Percentiles rank a stretch among this genome's conserved stretches.
phyloP scores from a whole-genome alignment of 305 asterid genomes.

The Andrographis paniculata region DNA sequence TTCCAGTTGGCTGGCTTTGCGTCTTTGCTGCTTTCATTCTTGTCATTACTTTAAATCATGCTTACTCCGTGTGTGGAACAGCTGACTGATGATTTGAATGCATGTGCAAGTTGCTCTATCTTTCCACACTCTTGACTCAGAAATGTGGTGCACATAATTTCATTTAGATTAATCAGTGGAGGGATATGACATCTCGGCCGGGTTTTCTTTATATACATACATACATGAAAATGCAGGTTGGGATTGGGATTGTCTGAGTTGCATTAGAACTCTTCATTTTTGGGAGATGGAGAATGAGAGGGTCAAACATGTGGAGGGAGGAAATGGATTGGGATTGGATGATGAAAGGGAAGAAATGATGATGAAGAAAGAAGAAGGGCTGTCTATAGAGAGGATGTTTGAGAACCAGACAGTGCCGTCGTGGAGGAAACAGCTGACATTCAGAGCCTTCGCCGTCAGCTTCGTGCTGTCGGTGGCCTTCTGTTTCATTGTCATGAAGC shows the following conservation, averaged over 20 bases:
- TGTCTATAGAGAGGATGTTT: slow-evolving; percentile 18
- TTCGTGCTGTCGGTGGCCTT: slow-evolving; percentile 23
- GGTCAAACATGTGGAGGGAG: no score
- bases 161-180: not conserved
- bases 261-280: no score
- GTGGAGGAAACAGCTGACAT: slow-evolving; percentile 32
- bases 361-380: not conserved
- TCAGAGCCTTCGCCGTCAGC: slow-evolving; percentile 31
- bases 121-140: slow-evolving; percentile 15
- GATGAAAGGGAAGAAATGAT: slow-evolving; percentile 12
- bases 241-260: no score
- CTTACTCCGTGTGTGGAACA: no score
- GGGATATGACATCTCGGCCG: no score
- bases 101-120: slow-evolving; percentile 14
- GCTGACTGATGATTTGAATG: not conserved
- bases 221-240: no score
- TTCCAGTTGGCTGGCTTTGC: no score
- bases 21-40: no score
- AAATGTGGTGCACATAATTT: slow-evolving; percentile 6
- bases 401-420: slow-evolving; percentile 28
- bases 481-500: slow-evolving; percentile 34
- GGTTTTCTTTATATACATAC: no score
- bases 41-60: no score
- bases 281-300: not conserved
- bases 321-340: not conserved